A percentile compares a stretch with the other conserved stretches of the same genome.
Conservation (phyloP, 2,329 filamentous ascomycete genomes). For the Nakataea oryzae region DNA sequence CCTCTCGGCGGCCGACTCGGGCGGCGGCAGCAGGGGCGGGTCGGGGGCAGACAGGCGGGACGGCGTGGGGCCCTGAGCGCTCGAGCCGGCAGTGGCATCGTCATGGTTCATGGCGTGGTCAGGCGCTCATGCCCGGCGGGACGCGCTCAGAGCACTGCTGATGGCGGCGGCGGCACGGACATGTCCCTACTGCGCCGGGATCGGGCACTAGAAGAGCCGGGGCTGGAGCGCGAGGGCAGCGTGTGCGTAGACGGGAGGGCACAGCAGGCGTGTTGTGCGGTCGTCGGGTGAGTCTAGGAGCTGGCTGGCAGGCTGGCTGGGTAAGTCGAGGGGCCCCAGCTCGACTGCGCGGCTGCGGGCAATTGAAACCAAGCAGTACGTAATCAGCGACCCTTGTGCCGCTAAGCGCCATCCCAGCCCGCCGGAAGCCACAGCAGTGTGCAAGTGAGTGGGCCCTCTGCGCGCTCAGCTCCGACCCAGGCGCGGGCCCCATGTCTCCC, state of each 20-base stretch:
- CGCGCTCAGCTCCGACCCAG: background rate
- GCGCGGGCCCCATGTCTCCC: background rate
- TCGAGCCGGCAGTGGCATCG: conserved; percentile 3
- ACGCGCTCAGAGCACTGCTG: background rate
- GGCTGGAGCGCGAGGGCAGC: background rate
- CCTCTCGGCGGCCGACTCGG: conserved; percentile 8
- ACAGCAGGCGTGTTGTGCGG: background rate
- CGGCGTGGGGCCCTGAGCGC: background rate
- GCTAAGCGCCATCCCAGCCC: background rate
- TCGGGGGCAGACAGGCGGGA: conserved; percentile 2
- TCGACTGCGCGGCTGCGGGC: too few species aligned
- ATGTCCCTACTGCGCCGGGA: background rate
- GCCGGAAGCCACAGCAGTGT: background rate
- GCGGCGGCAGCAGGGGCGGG: conserved; percentile 1
- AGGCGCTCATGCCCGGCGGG: background rate
- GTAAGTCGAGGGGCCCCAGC: too few species aligned
- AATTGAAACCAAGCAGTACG: background rate
- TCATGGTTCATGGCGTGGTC: conserved; percentile 2
- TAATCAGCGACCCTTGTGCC: too few species aligned
- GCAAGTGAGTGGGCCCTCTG: too few species aligned
- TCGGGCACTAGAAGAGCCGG: background rate
- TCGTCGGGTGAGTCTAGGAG: too few species aligned
- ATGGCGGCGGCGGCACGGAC: background rate
- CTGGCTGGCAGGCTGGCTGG: too few species aligned
- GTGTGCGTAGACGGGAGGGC: background rate